phyloP scores from a whole-genome alignment of 1,284 basidiomycete genomes.

The Rhodotorula glutinis region DNA sequence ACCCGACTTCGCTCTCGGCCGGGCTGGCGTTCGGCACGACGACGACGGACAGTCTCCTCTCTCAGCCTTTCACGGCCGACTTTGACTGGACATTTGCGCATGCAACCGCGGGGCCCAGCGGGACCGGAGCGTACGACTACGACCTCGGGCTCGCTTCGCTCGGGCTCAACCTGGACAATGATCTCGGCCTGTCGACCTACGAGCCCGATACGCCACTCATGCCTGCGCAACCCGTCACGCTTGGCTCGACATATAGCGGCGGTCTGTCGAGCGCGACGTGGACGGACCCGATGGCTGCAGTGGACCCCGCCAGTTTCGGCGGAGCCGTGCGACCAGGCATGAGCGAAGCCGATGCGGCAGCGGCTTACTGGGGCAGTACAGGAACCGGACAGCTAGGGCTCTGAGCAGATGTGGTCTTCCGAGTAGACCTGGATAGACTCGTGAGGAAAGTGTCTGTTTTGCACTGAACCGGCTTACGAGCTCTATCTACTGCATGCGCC shows the following conservation, averaged over 20 bases:
- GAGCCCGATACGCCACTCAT: too few species aligned
- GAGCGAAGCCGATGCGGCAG: constrained; percentile 6
- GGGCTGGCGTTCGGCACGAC: not conserved
- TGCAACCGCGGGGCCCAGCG: not conserved
- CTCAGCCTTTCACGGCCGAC: not conserved
- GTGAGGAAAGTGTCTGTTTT: not conserved
- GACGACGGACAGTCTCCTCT: not conserved
- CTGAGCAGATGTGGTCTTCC: not conserved
- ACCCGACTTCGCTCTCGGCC: not conserved
- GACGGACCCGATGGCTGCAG: not conserved
- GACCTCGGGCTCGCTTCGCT: not conserved
- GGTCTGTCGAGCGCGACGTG: not conserved
- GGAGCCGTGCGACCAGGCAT: not conserved
- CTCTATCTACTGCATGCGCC: not conserved
- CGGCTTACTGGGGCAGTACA: constrained; percentile 7
- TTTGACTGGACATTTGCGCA: not conserved
- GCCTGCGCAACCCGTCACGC: too few species aligned
- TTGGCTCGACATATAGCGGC: not conserved
- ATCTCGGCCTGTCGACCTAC: not conserved
- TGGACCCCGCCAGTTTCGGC: not conserved
- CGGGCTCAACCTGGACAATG: not conserved
- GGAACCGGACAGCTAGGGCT: not conserved
- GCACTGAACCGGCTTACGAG: not conserved
- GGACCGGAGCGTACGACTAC: constrained; percentile 4
- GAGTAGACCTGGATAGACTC: not conserved